Percentiles rank a stretch among this genome's conserved stretches.
phyloP scores from a whole-genome alignment of 2,329 filamentous ascomycete genomes.

The Fusarium brevicatenulatum region DNA sequence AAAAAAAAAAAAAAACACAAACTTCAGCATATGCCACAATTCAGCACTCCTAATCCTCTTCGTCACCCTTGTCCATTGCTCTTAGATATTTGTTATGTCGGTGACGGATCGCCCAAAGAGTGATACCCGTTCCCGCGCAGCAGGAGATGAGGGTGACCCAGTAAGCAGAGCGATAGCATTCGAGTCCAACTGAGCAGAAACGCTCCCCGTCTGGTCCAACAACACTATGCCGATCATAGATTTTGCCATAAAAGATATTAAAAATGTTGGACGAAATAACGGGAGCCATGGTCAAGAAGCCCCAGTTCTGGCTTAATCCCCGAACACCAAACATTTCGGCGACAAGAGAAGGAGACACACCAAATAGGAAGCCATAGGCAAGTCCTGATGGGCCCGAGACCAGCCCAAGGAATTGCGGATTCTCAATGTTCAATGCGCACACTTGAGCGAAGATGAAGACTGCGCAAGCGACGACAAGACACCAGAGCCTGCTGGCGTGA shows the following conservation, averaged over 20 bases:
- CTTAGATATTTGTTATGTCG: slow-evolving; percentile 57
- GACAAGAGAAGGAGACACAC: slow-evolving; percentile 88
- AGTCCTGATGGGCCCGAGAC: slow-evolving; percentile 88
- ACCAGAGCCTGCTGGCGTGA: slow-evolving; percentile 88
- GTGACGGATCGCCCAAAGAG: slow-evolving; percentile 74
- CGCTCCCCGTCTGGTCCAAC: slow-evolving; percentile 75
- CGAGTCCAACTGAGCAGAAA: slow-evolving; percentile 78
- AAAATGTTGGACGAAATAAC: slow-evolving; percentile 91
- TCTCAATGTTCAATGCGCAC: slow-evolving; percentile 76
- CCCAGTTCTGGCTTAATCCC: slow-evolving; percentile 95
- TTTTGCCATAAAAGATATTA: slow-evolving; percentile 87
- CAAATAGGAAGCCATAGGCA: slow-evolving; percentile 93
- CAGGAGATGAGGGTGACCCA: slow-evolving; percentile 80
- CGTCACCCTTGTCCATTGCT: slow-evolving; percentile 51
- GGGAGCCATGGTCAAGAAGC: slow-evolving; percentile 89
- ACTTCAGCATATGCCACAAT: not conserved
- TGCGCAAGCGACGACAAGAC: slow-evolving; percentile 78
- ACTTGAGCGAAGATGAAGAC: slow-evolving; percentile 86
- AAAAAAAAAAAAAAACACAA: not conserved
- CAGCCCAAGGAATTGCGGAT: slow-evolving; percentile 79
- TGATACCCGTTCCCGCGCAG: slow-evolving; percentile 73
- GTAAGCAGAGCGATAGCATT: slow-evolving; percentile 86
- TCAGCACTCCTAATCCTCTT: slow-evolving; percentile 48
- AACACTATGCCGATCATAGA: slow-evolving; percentile 84
- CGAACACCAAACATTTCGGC: slow-evolving; percentile 92